phyloP scores from a whole-genome alignment of 345 rosid species.

The Excoecaria agallocha region DNA sequence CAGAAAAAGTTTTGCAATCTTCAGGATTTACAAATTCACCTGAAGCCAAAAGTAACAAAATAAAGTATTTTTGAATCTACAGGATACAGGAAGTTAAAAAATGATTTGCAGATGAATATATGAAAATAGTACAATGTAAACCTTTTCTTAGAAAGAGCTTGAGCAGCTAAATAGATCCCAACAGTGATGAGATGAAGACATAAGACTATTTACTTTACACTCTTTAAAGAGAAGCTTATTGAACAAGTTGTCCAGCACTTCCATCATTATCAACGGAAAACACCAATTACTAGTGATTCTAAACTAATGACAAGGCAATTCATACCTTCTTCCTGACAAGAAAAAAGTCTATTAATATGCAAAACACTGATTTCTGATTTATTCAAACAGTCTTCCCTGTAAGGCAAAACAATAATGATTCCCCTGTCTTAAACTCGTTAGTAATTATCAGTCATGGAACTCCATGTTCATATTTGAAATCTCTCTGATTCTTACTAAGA shows the following conservation, averaged over 20 bases:
- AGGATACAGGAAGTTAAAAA: neutral
- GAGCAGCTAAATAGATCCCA: neutral
- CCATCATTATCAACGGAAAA: neutral
- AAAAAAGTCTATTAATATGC: too few relatives aligned
- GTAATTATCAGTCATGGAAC: neutral
- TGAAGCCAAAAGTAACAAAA: neutral
- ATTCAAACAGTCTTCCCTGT: neutral
- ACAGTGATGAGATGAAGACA: neutral
- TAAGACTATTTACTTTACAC: neutral
- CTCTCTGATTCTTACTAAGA: neutral
- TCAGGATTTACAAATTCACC: neutral
- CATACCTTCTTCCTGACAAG: neutral
- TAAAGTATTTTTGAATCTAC: neutral
- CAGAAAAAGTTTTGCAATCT: neutral
- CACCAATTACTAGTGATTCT: neutral
- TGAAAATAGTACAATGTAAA: neutral
- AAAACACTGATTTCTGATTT: too few relatives aligned
- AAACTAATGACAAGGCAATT: neutral
- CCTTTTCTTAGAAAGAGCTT: neutral
- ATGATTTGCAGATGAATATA: neutral
- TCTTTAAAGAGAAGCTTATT: slow-evolving; percentile 4
- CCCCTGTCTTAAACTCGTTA: neutral
- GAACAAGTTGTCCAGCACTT: neutral
- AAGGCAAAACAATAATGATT: neutral
- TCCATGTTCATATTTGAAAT: neutral